Conservation (phyloP, 768 basidiomycete genomes). For the Suillus subalutaceus region DNA sequence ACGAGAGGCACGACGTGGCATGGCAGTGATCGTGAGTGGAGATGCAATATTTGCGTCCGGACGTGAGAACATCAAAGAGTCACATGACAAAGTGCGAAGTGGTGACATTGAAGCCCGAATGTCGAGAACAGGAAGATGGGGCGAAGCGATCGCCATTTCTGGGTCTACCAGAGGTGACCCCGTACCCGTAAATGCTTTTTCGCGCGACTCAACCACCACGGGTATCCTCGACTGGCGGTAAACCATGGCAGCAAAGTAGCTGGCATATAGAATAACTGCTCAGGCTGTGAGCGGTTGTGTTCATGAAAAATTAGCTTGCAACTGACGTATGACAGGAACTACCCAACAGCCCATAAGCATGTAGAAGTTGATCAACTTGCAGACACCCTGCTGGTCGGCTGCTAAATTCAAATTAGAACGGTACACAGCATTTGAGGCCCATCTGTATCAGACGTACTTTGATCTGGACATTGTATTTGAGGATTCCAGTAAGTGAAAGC, state of each 20-base stretch:
- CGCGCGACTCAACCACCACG: conserved; percentile 18
- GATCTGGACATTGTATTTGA: conserved; percentile 44
- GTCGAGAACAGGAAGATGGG: not conserved
- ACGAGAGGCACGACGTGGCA: not conserved
- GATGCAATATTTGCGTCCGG: not conserved
- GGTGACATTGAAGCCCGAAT: not conserved
- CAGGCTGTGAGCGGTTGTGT: conserved; percentile 4
- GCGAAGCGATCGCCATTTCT: conserved; percentile 18
- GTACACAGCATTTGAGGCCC: not conserved
- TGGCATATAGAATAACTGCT: conserved; percentile 47
- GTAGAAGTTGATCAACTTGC: conserved; percentile 49
- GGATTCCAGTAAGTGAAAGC: conserved; percentile 47
- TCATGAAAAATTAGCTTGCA: conserved; percentile 14
- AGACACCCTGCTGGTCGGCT: conserved; percentile 45
- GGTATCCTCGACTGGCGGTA: conserved; percentile 37
- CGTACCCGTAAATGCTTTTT: not conserved
- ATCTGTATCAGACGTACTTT: conserved; percentile 36
- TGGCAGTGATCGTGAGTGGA: not conserved
- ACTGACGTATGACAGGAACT: conserved; percentile 53
- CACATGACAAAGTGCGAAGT: not conserved
- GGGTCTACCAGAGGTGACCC: conserved; percentile 24
- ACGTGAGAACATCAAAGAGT: not conserved
- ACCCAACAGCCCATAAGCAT: conserved; percentile 58
- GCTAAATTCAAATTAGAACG: conserved; percentile 27
- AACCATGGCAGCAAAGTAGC: conserved; percentile 42